phyloP scores from a whole-genome alignment of 768 basidiomycete genomes.

The Trametes cinnabarina region DNA sequence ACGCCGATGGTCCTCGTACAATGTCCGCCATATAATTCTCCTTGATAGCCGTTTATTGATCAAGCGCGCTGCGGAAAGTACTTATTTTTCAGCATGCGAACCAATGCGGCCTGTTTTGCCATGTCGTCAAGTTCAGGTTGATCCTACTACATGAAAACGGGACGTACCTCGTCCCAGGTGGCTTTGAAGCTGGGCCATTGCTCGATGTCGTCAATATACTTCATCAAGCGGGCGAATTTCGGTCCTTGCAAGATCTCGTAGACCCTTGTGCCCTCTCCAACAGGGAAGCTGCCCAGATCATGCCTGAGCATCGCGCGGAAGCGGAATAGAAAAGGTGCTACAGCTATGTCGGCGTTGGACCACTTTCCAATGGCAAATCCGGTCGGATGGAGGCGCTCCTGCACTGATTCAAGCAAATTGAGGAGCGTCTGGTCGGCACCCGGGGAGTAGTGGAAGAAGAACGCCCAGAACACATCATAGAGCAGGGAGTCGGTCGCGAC shows the following conservation, averaged over 20 bases:
- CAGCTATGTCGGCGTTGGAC: slow-evolving; percentile 59
- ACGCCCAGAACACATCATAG: slow-evolving; percentile 27
- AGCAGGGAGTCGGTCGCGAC: slow-evolving; percentile 48
- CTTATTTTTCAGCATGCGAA: too few relatives aligned
- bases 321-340: slow-evolving; percentile 58
- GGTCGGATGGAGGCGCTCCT: slow-evolving; percentile 45
- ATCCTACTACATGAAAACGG: too few relatives aligned
- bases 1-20: too few relatives aligned
- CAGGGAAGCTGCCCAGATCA: slow-evolving; percentile 50
- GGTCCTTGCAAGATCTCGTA: slow-evolving; percentile 41
- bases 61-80: too few relatives aligned
- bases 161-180: slow-evolving; percentile 54
- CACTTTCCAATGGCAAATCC: slow-evolving; percentile 47
- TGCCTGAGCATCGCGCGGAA: slow-evolving; percentile 42
- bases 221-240: slow-evolving; percentile 47
- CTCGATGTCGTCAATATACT: slow-evolving; percentile 48
- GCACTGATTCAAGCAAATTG: slow-evolving; percentile 46
- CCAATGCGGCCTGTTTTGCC: too few relatives aligned
- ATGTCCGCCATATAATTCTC: too few relatives aligned
- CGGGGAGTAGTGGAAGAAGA: slow-evolving; percentile 35
- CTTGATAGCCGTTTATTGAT: too few relatives aligned
- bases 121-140: too few relatives aligned
- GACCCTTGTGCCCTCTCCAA: slow-evolving; percentile 46
- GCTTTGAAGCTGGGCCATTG: slow-evolving; percentile 51
- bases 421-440: slow-evolving; percentile 38